Conservation (phyloP, 768 basidiomycete genomes). For the Boletus eberwhitei region DNA sequence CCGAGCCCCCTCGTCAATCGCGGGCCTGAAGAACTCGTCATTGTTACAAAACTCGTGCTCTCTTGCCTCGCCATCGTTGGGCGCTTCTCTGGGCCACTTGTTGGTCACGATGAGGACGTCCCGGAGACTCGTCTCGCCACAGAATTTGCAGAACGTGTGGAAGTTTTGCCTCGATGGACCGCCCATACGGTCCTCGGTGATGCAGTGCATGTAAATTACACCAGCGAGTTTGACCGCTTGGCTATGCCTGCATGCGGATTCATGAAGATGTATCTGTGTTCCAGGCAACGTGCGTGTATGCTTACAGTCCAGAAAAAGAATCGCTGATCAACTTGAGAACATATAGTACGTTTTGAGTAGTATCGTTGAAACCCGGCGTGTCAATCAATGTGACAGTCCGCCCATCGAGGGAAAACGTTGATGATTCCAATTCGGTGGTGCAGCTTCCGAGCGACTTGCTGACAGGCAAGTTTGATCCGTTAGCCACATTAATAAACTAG, state of each 20-base stretch:
- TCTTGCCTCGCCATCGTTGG: slow-evolving; percentile 30
- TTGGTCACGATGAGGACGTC: slow-evolving; percentile 49
- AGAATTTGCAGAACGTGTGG: slow-evolving; percentile 46
- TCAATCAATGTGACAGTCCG: slow-evolving; percentile 47
- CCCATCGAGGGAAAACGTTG: slow-evolving; percentile 43
- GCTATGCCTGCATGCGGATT: slow-evolving; percentile 12
- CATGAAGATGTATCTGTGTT: not conserved
- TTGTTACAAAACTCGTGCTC: slow-evolving; percentile 36
- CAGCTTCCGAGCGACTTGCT: slow-evolving; percentile 41
- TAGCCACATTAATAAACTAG: slow-evolving; percentile 49
- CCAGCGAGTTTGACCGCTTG: slow-evolving; percentile 39
- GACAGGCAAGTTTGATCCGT: slow-evolving; percentile 43
- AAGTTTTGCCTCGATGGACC: slow-evolving; percentile 44
- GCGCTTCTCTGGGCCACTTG: slow-evolving; percentile 40
- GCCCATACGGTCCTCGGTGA: slow-evolving; percentile 42
- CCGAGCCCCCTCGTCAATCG: slow-evolving; percentile 43
- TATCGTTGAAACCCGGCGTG: slow-evolving; percentile 59
- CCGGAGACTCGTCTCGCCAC: slow-evolving; percentile 42
- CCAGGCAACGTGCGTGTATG: not conserved
- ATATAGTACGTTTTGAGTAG: slow-evolving; percentile 40
- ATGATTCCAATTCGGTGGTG: slow-evolving; percentile 40
- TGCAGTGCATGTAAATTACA: slow-evolving; percentile 50
- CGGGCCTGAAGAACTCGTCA: slow-evolving; percentile 44
- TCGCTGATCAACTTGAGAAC: slow-evolving; percentile 46
- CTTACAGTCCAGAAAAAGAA: slow-evolving; percentile 23